Percentiles rank a stretch among this genome's conserved stretches.
These are phyloP conservation scores for Albugo laibachii DNA, from an alignment of 352 stramenopile genomes.

Conservation along the genomic window DNA sequence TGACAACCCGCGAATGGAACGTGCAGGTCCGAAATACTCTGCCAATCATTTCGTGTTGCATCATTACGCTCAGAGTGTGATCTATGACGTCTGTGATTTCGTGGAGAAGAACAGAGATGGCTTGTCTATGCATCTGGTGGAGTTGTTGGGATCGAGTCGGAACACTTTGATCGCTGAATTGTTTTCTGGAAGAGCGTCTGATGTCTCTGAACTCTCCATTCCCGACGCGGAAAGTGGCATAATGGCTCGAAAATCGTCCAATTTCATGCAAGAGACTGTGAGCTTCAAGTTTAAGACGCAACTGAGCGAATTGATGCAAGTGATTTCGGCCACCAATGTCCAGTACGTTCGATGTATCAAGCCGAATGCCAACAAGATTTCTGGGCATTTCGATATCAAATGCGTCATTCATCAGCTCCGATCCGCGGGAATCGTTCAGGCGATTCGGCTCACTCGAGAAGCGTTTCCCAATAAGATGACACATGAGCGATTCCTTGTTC, in stretches of 20 bases:
- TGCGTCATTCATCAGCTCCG: constrained; percentile 73
- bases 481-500: constrained; percentile 76
- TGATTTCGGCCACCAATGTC: constrained; percentile 69
- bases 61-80: constrained; percentile 67
- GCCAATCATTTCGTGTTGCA: constrained; percentile 62
- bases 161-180: constrained; percentile 57
- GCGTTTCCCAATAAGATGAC: constrained; percentile 87
- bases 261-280: constrained; percentile 76
- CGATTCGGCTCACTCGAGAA: constrained; percentile 76
- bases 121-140: constrained; percentile 52
- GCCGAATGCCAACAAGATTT: constrained; percentile 69
- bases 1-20: constrained; percentile 55
- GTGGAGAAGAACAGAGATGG: constrained; percentile 82
- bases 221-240: too few relatives aligned
- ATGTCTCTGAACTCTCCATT: not conserved
- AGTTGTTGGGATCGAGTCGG: constrained; percentile 40
- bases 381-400: constrained; percentile 65
- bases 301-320: constrained; percentile 64
- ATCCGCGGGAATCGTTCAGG: constrained; percentile 79
- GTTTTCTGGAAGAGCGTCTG: not conserved
- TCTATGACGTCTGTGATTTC: constrained; percentile 63
- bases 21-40: constrained; percentile 24
- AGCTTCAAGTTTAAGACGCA: constrained; percentile 83
- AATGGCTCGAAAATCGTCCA: constrained; percentile 34
- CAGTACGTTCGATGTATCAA: constrained; percentile 86